phyloP scores from a whole-genome alignment of 129 eudicot species.

The Pittosporum tobira region DNA sequence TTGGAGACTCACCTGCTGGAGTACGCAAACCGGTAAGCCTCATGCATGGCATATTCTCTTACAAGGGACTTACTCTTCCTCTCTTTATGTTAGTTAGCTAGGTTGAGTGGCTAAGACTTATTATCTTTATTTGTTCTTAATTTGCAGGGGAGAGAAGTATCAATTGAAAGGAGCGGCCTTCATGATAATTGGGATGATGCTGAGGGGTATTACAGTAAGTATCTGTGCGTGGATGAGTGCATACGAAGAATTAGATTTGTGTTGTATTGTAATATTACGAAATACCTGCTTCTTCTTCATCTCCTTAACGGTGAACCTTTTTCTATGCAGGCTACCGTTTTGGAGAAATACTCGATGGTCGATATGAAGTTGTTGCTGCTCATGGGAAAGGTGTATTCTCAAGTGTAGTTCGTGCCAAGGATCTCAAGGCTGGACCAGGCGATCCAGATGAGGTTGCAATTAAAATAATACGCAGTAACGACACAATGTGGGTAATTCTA shows the following conservation, averaged over 20 bases:
- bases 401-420: conserved; percentile 97
- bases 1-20: conserved; percentile 96
- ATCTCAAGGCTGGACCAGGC: conserved; percentile 68
- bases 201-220: conserved; percentile 96
- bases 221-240: not conserved
- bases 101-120: not conserved
- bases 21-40: conserved; percentile 68
- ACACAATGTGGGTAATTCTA: conserved; percentile 64
- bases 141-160: conserved; percentile 74
- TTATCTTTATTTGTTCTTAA: not conserved
- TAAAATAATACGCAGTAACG: conserved; percentile 87
- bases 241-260: not conserved
- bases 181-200: conserved; percentile 97
- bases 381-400: conserved; percentile 99
- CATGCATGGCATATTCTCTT: no score
- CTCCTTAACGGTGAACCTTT: conserved; percentile 7
- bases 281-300: not conserved
- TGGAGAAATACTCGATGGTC: conserved; percentile 87
- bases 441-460: conserved; percentile 98
- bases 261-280: not conserved
- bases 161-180: conserved; percentile 65
- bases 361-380: conserved; percentile 95
- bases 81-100: not conserved
- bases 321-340: conserved; percentile 61
- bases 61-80: not conserved